A percentile compares a stretch with the other conserved stretches of the same genome.
Conservation (phyloP, 306 rosid genomes). For the Ceratonia siliqua region DNA sequence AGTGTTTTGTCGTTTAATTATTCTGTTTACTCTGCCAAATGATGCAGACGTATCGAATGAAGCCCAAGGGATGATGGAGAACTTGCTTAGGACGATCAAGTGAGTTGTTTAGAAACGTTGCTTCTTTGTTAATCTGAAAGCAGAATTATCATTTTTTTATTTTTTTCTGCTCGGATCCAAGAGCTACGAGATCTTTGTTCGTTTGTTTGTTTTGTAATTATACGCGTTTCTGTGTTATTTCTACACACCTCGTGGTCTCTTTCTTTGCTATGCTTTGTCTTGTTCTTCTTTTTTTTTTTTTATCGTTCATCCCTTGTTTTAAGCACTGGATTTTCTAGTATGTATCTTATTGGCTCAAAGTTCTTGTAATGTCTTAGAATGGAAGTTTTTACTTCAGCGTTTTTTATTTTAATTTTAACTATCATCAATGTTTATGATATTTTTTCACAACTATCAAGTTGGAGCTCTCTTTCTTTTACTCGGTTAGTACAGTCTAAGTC, state of each 20-base stretch:
- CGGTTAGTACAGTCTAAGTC: neutral
- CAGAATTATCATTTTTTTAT: neutral
- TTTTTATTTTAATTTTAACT: neutral
- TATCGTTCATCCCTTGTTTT: neutral
- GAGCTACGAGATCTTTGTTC: neutral
- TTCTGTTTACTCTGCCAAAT: neutral
- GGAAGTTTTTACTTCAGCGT: neutral
- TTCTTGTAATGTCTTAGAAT: neutral
- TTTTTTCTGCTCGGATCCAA: neutral
- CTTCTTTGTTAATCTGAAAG: neutral
- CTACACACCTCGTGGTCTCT: no score
- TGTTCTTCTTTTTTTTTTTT: neutral
- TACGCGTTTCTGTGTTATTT: no score
- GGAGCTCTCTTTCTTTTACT: neutral
- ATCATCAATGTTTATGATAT: neutral
- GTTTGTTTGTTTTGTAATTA: neutral
- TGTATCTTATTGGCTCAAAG: neutral
- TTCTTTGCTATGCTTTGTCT: no score
- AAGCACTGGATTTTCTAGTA: neutral
- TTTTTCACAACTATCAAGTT: neutral
- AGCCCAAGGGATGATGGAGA: constrained; percentile 3
- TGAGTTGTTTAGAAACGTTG: neutral
- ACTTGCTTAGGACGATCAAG: neutral
- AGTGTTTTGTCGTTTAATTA: neutral
- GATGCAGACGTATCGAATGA: neutral